Base-by-base conservation (phyloP, 2,329 filamentous ascomycete genomes). In the Paecilomyces sp. region DNA sequence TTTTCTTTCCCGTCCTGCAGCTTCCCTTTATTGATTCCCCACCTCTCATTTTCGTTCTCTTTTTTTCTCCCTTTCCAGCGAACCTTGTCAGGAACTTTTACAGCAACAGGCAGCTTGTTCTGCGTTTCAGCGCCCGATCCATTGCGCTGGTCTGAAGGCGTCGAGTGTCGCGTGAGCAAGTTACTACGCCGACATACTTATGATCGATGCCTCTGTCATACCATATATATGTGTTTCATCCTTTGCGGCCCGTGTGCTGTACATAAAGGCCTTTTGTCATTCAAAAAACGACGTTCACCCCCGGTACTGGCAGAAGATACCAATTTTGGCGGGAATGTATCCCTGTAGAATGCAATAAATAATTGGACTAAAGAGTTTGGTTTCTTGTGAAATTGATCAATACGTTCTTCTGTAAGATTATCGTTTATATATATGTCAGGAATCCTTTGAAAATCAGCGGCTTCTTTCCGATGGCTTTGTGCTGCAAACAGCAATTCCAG, bases 171-270 rank as follows among this genome's bases (percentile, higher is more conserved):
- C 61, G 58, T 57, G 67, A 63, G 61, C 62, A 62, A 53, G 64
- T 57, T 58, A 65, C 64, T 54, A 57, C 61, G 61, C 55, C 60
- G 61, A 60, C 57, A 60, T 60, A 59, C 56, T 31, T 58, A 63
- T 62, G 60, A 66, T 67, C 36, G 63, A 63, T 60, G 56, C 56
- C 63, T 55, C 62, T 65, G 61, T 64, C 65, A 70, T 72, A 67
- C 65, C 65, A 70, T 72, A 67, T 70, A 72, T 66, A 70, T 68
- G 68, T 67, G 67, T 63, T 53, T 61, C 59, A 61, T 65, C 60
- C 56, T 58, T 58, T 65, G 64, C 61, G 65, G 65, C 67, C 63
- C 60, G 57, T 60, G 62, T 66, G 66, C 67, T 72, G 68, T 72
- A 71, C 62, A 71, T 71, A 71, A 64, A 67, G 68, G 58, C 66